Conservation (phyloP, 495 filamentous ascomycete genomes). For the Penicillium argentinense region DNA sequence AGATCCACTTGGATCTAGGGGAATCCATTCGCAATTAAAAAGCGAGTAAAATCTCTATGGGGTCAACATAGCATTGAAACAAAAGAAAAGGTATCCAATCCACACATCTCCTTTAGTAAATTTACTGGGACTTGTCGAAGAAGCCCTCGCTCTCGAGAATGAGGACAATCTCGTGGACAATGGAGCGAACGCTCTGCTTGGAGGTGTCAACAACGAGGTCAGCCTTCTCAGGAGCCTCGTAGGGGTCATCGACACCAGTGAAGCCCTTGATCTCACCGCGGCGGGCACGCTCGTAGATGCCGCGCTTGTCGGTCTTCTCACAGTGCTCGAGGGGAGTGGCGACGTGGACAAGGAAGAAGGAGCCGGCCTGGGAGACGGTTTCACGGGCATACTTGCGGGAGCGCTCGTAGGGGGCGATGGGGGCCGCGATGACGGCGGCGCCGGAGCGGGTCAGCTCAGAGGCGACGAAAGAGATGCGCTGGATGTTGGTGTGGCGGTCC, state of each 20-base stretch:
- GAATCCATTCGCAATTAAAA: conserved; percentile 28
- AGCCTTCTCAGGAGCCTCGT: conserved; percentile 80
- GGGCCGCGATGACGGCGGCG: conserved; percentile 92
- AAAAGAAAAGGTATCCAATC: conserved; percentile 9
- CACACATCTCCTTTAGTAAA: conserved; percentile 5
- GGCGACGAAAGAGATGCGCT: conserved; percentile 94
- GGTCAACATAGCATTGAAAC: conserved; percentile 6
- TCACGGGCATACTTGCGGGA: conserved; percentile 75
- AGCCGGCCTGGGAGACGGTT: conserved; percentile 80
- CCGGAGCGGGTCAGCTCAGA: conserved; percentile 90
- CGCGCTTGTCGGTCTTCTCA: conserved; percentile 93
- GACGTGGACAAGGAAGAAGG: conserved; percentile 94
- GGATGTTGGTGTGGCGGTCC: conserved; percentile 94
- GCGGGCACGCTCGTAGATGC: conserved; percentile 83
- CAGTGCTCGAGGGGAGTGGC: conserved; percentile 87
- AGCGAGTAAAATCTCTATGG: conserved; percentile 22
- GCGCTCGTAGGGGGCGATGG: conserved; percentile 91
- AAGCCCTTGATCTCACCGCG: conserved; percentile 95
- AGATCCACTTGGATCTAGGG: conserved; percentile 12
- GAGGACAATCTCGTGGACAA: conserved; percentile 95
- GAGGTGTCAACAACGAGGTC: conserved; percentile 81
- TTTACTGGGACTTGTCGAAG: conserved; percentile 42
- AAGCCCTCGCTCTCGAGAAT: conserved; percentile 89
- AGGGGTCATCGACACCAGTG: conserved; percentile 97
- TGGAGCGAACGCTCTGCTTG: conserved; percentile 84